These are phyloP conservation scores for Xylaria cubensis DNA, from an alignment of 495 filamentous ascomycete species.

Conservation along the genomic window DNA sequence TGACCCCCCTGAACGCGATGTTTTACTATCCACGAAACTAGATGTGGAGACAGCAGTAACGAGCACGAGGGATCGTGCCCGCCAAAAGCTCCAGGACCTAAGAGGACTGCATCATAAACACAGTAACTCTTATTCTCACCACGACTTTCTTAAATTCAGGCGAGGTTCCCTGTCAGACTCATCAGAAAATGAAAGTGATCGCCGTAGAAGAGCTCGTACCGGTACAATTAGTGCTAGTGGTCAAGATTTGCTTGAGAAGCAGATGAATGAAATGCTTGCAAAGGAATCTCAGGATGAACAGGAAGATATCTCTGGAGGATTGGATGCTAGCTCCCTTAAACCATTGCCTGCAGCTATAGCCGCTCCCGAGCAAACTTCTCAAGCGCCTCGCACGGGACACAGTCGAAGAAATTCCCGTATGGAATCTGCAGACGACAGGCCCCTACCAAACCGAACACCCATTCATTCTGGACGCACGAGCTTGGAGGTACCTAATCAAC, in stretches of 20 bases:
- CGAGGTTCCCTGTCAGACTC: conserved; percentile 53
- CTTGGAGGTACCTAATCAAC: conserved; percentile 47
- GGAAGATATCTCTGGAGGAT: conserved; percentile 38
- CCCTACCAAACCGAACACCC: conserved; percentile 35
- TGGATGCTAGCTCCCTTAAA: conserved; percentile 40
- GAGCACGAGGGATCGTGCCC: conserved; percentile 51
- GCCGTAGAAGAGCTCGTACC: conserved; percentile 43
- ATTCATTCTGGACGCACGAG: conserved; percentile 42
- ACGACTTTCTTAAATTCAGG: conserved; percentile 48
- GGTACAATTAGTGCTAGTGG: conserved; percentile 49
- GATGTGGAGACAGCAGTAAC: conserved; percentile 37
- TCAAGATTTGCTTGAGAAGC: conserved; percentile 67
- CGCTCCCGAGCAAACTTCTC: conserved; percentile 43
- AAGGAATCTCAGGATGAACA: conserved; percentile 54
- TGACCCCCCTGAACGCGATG: conserved; percentile 36
- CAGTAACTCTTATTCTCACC: conserved; percentile 46
- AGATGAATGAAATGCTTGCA: conserved; percentile 70
- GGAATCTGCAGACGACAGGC: conserved; percentile 43
- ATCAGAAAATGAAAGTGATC: conserved; percentile 55
- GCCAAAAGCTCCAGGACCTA: conserved; percentile 57
- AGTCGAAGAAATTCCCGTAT: conserved; percentile 42
- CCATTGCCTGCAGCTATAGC: conserved; percentile 35
- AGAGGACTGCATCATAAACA: conserved; percentile 56
- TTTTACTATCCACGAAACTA: conserved; percentile 36
- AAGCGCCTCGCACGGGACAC: conserved; percentile 31